Conservation (phyloP, 2,329 filamentous ascomycete genomes). For the Dactylella cylindrospora region DNA sequence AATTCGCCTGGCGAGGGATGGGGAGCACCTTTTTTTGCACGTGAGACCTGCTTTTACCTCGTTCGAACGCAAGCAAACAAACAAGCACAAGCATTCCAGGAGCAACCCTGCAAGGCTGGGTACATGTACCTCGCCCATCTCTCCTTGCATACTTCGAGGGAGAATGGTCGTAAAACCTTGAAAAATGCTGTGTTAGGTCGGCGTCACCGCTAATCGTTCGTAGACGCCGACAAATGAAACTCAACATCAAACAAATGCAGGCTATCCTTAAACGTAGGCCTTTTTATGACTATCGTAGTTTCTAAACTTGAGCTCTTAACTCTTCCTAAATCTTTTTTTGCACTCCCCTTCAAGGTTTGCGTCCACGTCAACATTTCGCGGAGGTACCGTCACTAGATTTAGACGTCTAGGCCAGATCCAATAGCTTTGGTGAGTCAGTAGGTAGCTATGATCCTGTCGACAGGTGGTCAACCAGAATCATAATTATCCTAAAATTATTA, state of each 20-base stretch:
- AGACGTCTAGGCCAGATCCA: not conserved
- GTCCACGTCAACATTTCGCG: conserved; percentile 25
- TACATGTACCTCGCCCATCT: not conserved
- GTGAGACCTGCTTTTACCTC: no score
- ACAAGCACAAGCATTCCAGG: no score
- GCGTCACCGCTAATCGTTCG: conserved; percentile 25
- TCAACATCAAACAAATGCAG: not conserved
- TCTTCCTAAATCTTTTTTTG: conserved; percentile 2
- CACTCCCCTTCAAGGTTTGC: not conserved
- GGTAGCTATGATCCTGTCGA: conserved; percentile 24
- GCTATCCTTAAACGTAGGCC: not conserved
- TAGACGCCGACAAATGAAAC: conserved; percentile 27
- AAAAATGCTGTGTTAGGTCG: not conserved
- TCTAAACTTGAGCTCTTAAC: not conserved
- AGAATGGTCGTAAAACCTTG: not conserved
- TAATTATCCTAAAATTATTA: not conserved
- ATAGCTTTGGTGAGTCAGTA: conserved; percentile 22
- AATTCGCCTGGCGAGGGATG: no score
- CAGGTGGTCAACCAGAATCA: not conserved
- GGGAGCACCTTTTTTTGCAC: not conserved
- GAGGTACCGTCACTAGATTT: conserved; percentile 13
- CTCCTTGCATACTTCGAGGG: not conserved
- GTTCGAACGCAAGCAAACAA: no score
- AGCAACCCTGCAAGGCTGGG: no score
- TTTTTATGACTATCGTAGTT: no score